A percentile compares a stretch with the other conserved stretches of the same genome.
These are phyloP conservation scores for Kwoniella mangroviensis DNA, from an alignment of 768 basidiomycete species.

Conservation along the genomic window DNA sequence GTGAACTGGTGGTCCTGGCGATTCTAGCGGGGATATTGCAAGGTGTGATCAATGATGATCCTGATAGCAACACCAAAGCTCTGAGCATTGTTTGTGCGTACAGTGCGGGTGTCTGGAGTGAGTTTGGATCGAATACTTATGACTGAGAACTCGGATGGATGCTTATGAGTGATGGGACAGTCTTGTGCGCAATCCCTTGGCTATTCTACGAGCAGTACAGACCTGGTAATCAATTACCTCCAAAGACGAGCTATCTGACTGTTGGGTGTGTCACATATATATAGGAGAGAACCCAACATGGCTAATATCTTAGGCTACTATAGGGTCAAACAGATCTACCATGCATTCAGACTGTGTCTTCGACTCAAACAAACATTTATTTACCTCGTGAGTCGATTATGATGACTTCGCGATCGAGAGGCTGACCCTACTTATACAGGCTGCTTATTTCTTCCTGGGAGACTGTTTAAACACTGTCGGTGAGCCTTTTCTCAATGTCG, in stretches of 20 bases:
- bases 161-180: constrained; percentile 60
- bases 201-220: constrained; percentile 86
- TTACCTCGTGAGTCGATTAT: constrained; percentile 63
- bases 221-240: constrained; percentile 77
- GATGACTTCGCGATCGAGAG: constrained; percentile 67
- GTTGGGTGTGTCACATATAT: constrained; percentile 67
- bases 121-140: constrained; percentile 39
- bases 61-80: constrained; percentile 74
- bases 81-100: constrained; percentile 80
- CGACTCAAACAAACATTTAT: constrained; percentile 68
- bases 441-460: constrained; percentile 60
- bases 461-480: constrained; percentile 51
- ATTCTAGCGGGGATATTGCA: constrained; percentile 77
- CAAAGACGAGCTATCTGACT: constrained; percentile 74
- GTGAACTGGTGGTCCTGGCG: constrained; percentile 71
- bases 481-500: constrained; percentile 8
- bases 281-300: no score
- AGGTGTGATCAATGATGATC: constrained; percentile 67
- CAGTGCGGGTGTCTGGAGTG: constrained; percentile 72
- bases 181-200: constrained; percentile 84
- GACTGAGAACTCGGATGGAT: not conserved
- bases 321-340: constrained; percentile 68
- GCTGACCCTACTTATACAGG: constrained; percentile 69
- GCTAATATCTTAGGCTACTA: no score
- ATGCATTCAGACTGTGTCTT: constrained; percentile 70